A percentile compares a stretch with the other conserved stretches of the same genome.
These are phyloP conservation scores for Aspergillus alliaceus DNA, from an alignment of 2,329 filamentous ascomycete genomes.

Conservation along the genomic window DNA sequence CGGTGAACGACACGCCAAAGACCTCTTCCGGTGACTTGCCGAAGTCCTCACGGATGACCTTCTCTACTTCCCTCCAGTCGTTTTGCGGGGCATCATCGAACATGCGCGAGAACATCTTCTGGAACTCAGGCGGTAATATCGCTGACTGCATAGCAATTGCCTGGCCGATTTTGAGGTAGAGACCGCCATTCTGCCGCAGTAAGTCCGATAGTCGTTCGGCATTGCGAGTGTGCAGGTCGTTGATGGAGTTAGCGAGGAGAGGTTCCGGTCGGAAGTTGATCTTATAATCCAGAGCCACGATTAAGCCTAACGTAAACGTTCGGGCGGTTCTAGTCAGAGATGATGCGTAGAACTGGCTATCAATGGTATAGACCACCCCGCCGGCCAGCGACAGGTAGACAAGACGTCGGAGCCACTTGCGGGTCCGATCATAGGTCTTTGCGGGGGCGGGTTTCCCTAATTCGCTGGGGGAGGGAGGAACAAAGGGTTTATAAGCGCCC, in stretches of 20 bases:
- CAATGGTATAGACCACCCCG: conserved; percentile 66
- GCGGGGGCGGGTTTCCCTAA: conserved; percentile 71
- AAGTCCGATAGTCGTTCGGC: conserved; percentile 81
- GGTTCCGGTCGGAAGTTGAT: conserved; percentile 87
- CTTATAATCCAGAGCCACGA: conserved; percentile 92
- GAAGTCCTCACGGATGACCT: conserved; percentile 85
- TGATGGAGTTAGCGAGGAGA: conserved; percentile 68
- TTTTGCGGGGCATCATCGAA: conserved; percentile 98
- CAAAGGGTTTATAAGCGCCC: conserved; percentile 62
- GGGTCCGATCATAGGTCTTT: conserved; percentile 68
- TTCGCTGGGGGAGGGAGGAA: conserved; percentile 75
- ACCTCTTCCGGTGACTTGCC: conserved; percentile 82
- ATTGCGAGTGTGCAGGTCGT: conserved; percentile 78
- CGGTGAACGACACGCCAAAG: conserved; percentile 81
- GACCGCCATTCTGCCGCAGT: conserved; percentile 79
- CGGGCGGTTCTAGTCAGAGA: conserved; percentile 74
- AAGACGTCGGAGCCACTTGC: conserved; percentile 76
- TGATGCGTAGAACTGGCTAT: conserved; percentile 75
- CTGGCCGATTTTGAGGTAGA: conserved; percentile 97
- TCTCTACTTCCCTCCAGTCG: conserved; percentile 79
- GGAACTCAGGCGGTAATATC: conserved; percentile 88
- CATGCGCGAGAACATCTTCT: conserved; percentile 94
- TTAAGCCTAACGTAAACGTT: conserved; percentile 76
- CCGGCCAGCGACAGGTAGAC: conserved; percentile 60
- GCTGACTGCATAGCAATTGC: conserved; percentile 98